Conservation (phyloP, 2,329 filamentous ascomycete species). For the Colletotrichum caudatum region DNA sequence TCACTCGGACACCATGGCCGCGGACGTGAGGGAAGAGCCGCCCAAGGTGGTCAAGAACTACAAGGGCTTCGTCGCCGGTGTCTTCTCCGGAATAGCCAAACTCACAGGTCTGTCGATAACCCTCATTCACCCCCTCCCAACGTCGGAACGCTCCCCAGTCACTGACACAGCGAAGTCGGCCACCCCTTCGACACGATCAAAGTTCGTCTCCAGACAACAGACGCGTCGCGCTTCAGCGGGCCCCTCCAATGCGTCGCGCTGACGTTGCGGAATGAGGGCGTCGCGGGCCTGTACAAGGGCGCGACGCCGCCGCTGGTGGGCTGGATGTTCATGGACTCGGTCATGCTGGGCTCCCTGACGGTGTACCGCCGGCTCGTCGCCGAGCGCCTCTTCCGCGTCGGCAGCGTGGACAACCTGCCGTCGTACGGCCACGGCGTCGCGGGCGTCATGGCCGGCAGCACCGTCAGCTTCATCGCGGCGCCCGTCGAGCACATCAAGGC, state of each 20-base stretch:
- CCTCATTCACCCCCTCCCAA: neutral
- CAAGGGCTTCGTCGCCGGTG: conserved; percentile 96
- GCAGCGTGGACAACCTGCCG: conserved; percentile 65
- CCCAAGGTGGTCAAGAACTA: conserved; percentile 70
- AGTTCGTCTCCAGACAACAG: conserved; percentile 91
- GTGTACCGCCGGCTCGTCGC: conserved; percentile 88
- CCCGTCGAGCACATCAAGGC: conserved; percentile 97
- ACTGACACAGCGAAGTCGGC: conserved; percentile 59
- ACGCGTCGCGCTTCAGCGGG: conserved; percentile 81
- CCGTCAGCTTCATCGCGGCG: conserved; percentile 91
- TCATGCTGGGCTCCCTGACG: conserved; percentile 92
- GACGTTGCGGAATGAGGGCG: conserved; percentile 87
- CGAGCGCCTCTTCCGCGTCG: conserved; percentile 77
- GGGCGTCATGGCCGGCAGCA: conserved; percentile 86
- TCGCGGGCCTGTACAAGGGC: conserved; percentile 91
- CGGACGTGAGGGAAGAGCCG: conserved; percentile 49
- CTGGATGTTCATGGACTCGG: conserved; percentile 96
- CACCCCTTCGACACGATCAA: conserved; percentile 96
- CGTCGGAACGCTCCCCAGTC: neutral
- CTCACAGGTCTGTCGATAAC: conserved; percentile 66
- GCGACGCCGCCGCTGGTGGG: conserved; percentile 91
- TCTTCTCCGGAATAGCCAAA: conserved; percentile 95
- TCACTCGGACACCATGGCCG: conserved; percentile 35
- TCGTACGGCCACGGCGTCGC: conserved; percentile 87
- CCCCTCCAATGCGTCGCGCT: conserved; percentile 87